Evolutionary conservation across 2,329 filamentous ascomycete genomes (phyloP), one percentile per base, ranked within the genome.

Genomic region (Neonectria ditissima): DNA sequence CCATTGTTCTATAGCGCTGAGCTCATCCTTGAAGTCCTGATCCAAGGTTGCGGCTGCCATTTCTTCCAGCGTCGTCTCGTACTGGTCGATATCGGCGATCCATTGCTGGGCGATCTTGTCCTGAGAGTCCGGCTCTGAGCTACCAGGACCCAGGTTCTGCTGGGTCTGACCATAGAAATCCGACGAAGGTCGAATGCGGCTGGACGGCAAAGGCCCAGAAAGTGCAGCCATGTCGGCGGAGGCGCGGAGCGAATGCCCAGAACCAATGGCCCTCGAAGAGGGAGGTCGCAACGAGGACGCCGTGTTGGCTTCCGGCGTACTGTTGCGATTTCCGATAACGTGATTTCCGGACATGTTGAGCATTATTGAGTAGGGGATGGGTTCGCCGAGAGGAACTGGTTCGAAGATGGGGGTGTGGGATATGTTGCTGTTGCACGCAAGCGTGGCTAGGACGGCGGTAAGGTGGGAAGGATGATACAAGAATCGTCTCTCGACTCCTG

Each of bases 1-100:
- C 96, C 96, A 99, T 84, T 99, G 96, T 82, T 99, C 96, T 76
- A 99, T 99, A 71, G 96, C 96, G 77, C 94, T 97, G 65, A 99
- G 87, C 80, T 99, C 96, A 80, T 98, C 96, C 83, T 99, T 99
- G 85, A 99, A 99, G 77, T 99, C 96, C 83, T 99, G 96, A 77
- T 99, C 96, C 58, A 98, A 84, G n/a, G 96, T 98, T 28, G 96
- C 96, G 32, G 95, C 94, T 45, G 96, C 96, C 96, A 99, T 99
- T 79, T 99, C 96, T 80, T 98, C 96, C 75, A 99, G 81, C 1
- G 96, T 99, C n/a, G 91, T 97, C 84, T 99, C 96, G 75, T 97
- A 97, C 79, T 98, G 95, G 78, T 99, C 96, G 72, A 99, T 98
- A 75, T 99, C 96, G 59, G 95, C 94, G 74, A 99, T 95, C 96